Percentiles rank a stretch among this genome's conserved stretches.
These are phyloP conservation scores for Amanita pallidorosea DNA, from an alignment of 768 basidiomycete species.

Conservation along the genomic window DNA sequence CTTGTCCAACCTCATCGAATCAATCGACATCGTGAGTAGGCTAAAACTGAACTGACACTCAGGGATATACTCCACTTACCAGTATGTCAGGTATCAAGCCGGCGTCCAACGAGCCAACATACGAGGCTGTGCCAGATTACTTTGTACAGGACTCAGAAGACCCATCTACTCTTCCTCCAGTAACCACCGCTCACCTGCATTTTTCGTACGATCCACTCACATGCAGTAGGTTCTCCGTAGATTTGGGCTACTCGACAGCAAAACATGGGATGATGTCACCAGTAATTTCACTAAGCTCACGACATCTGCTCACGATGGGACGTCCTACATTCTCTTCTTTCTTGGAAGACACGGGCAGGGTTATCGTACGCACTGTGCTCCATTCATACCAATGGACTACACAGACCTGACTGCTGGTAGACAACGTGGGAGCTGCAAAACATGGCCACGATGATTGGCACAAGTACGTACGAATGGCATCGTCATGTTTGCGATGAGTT, in stretches of 20 bases:
- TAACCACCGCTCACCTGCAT: neutral
- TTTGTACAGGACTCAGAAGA: neutral
- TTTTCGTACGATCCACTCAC: neutral
- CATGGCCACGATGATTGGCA: slow-evolving; percentile 54
- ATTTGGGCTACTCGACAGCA: slow-evolving; percentile 47
- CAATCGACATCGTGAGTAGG: too few species aligned
- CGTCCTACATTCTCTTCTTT: slow-evolving; percentile 53
- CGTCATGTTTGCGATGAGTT: neutral
- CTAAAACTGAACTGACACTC: too few species aligned
- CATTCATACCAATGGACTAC: neutral
- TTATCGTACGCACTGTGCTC: slow-evolving; percentile 37
- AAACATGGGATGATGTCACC: slow-evolving; percentile 40
- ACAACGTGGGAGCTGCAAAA: slow-evolving; percentile 54
- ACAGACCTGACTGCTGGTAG: slow-evolving; percentile 19
- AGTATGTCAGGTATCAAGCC: too few species aligned
- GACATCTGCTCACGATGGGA: slow-evolving; percentile 19
- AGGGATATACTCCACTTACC: too few species aligned
- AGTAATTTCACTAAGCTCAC: slow-evolving; percentile 35
- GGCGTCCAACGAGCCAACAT: too few species aligned
- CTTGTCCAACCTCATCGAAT: too few species aligned
- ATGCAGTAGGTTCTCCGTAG: slow-evolving; percentile 36
- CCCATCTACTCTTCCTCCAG: slow-evolving; percentile 3
- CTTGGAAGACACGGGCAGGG: slow-evolving; percentile 67
- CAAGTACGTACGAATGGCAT: slow-evolving; percentile 27
- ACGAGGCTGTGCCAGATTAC: neutral